These are phyloP conservation scores for Sclerotinia borealis DNA, from an alignment of 2,329 filamentous ascomycete species.

Conservation along the genomic window DNA sequence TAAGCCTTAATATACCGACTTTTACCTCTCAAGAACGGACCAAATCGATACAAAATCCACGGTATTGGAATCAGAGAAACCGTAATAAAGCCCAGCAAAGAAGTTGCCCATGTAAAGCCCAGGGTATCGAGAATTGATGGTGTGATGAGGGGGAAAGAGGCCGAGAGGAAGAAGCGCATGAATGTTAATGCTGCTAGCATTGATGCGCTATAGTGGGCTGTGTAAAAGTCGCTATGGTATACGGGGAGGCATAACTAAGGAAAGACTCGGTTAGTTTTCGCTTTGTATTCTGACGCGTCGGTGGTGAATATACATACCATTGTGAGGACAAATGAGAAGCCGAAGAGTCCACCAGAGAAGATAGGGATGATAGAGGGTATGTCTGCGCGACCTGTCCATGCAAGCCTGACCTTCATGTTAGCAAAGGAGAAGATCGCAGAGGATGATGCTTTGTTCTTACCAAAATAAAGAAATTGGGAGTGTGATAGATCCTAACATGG, in stretches of 20 bases:
- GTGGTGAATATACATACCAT: slow-evolving; percentile 39
- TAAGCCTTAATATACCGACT: slow-evolving; percentile 25
- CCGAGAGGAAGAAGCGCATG: slow-evolving; percentile 24
- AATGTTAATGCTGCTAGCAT: slow-evolving; percentile 6
- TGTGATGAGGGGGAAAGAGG: slow-evolving; percentile 29
- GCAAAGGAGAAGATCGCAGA: not conserved
- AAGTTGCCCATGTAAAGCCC: slow-evolving; percentile 39
- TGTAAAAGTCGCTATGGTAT: slow-evolving; percentile 7
- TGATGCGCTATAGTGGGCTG: slow-evolving; percentile 2
- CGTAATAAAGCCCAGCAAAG: slow-evolving; percentile 38
- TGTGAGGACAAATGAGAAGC: slow-evolving; percentile 52
- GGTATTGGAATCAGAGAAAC: slow-evolving; percentile 39
- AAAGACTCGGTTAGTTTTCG: not conserved
- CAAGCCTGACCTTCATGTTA: not conserved
- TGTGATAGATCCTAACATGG: slow-evolving; percentile 42
- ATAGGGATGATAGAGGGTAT: slow-evolving; percentile 30
- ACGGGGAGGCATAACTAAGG: slow-evolving; percentile 3
- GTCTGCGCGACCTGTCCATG: slow-evolving; percentile 22
- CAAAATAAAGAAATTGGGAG: slow-evolving; percentile 28
- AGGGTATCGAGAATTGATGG: slow-evolving; percentile 43
- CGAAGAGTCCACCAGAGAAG: slow-evolving; percentile 38
- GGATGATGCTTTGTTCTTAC: slow-evolving; percentile 30
- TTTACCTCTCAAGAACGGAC: slow-evolving; percentile 32
- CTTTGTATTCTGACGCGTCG: too few species aligned
- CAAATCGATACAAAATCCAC: slow-evolving; percentile 39